A percentile compares a stretch with the other conserved stretches of the same genome.
Evolutionary conservation across 768 basidiomycete species (phyloP).

Genomic region (Tylopilus rubrobrunneus): DNA sequence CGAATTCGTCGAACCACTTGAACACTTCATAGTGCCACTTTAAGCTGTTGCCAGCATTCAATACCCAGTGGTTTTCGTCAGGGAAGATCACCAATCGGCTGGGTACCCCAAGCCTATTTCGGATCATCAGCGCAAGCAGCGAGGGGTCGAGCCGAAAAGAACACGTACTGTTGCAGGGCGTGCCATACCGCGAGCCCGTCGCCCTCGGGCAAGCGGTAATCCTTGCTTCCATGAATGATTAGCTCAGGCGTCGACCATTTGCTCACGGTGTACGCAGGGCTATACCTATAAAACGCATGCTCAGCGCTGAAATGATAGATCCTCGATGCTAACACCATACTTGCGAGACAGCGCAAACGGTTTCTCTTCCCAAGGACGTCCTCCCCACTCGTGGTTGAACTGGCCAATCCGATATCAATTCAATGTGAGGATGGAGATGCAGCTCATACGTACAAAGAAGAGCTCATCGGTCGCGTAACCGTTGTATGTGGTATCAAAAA

Average conservation of each 20-base stretch:
- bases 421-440: neutral
- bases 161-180: slow-evolving; percentile 73
- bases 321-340: slow-evolving; percentile 31
- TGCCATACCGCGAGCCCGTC: slow-evolving; percentile 85
- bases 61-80: slow-evolving; percentile 91
- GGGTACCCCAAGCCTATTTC: slow-evolving; percentile 58
- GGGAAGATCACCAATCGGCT: slow-evolving; percentile 82
- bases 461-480: slow-evolving; percentile 91
- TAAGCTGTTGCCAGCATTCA: slow-evolving; percentile 77
- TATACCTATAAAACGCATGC: slow-evolving; percentile 44
- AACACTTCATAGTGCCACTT: slow-evolving; percentile 97
- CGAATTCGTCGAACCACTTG: slow-evolving; percentile 77
- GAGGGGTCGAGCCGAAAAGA: neutral
- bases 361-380: slow-evolving; percentile 70
- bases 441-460: slow-evolving; percentile 64
- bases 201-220: slow-evolving; percentile 82
- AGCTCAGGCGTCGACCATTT: slow-evolving; percentile 88
- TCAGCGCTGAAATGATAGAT: neutral
- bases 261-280: slow-evolving; percentile 74
- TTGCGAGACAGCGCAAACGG: slow-evolving; percentile 52
- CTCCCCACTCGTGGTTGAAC: slow-evolving; percentile 89
- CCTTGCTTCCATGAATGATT: slow-evolving; percentile 82
- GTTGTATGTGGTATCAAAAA: slow-evolving; percentile 74
- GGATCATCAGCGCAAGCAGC: neutral
- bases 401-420: slow-evolving; percentile 25